These are phyloP conservation scores for Chrysoporthe austroafricana DNA, from an alignment of 2,329 filamentous ascomycete species.

Conservation along the genomic window DNA sequence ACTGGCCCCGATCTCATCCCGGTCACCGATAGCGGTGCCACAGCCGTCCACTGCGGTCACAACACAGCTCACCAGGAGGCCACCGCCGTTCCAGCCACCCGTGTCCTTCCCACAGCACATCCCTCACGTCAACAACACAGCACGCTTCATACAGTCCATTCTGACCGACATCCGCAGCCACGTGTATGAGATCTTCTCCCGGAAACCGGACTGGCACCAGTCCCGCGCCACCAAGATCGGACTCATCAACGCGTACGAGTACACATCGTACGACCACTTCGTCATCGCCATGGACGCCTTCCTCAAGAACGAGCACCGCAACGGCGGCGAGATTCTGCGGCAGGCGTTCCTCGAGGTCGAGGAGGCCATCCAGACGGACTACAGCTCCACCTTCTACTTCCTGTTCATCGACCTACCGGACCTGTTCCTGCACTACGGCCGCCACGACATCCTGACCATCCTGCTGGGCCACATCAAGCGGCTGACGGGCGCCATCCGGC, in stretches of 20 bases:
- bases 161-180: constrained; percentile 30
- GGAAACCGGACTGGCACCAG: constrained; percentile 26
- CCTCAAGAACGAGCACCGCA: constrained; percentile 27
- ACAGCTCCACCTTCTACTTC: constrained; percentile 30
- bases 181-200: constrained; percentile 29
- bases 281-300: constrained; percentile 30
- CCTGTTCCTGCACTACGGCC: constrained; percentile 27
- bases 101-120: constrained; percentile 16
- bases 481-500: constrained; percentile 25
- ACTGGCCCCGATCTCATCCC: not conserved
- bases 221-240: constrained; percentile 21
- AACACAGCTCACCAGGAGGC: not conserved
- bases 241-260: constrained; percentile 30
- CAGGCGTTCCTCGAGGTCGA: constrained; percentile 31
- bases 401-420: constrained; percentile 31
- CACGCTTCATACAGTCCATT: constrained; percentile 27
- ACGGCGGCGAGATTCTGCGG: constrained; percentile 29
- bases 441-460: constrained; percentile 30
- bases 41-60: not conserved
- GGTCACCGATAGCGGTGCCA: not conserved
- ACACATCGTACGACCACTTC: constrained; percentile 30
- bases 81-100: not conserved
- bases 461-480: constrained; percentile 30
- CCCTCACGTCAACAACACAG: constrained; percentile 22
- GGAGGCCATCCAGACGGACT: constrained; percentile 29